phyloP scores from a whole-genome alignment of 1,284 basidiomycete genomes.

The Ceraceosorus guamensis region DNA sequence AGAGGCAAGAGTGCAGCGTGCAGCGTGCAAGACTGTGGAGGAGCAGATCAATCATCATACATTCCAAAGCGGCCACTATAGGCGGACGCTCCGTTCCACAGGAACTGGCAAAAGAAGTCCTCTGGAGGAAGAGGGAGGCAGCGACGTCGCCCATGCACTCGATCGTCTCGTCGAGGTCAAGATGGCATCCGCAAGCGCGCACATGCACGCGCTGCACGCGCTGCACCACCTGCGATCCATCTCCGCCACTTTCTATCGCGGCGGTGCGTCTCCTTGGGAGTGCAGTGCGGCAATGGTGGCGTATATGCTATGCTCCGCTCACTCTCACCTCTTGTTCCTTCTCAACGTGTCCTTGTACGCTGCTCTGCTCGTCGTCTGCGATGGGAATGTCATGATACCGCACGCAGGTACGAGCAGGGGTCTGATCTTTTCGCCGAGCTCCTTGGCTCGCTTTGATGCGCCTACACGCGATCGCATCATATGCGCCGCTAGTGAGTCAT shows the following conservation, averaged over 20 bases:
- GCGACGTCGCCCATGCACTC: no score
- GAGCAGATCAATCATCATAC: no score
- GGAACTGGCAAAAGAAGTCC: no score
- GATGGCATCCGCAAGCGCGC: no score
- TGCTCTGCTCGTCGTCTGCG: neutral
- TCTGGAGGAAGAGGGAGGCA: no score
- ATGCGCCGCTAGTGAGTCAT: constrained; percentile 49
- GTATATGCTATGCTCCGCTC: neutral
- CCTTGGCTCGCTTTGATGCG: constrained; percentile 23
- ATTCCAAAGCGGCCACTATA: no score
- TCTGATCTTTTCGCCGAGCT: constrained; percentile 60
- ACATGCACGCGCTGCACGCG: no score
- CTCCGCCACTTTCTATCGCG: neutral
- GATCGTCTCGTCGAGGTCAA: no score
- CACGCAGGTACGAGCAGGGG: constrained; percentile 48
- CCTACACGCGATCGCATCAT: constrained; percentile 57
- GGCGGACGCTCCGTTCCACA: no score
- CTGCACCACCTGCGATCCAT: neutral
- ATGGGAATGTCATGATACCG: no score
- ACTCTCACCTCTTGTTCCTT: neutral
- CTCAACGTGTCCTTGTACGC: neutral
- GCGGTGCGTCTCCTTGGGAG: neutral
- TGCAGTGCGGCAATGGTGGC: neutral
- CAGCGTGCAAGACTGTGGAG: no score
- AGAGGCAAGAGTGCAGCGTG: no score